phyloP scores from a whole-genome alignment of 352 stramenopile species.

The Thalassiosira mediterranea region DNA sequence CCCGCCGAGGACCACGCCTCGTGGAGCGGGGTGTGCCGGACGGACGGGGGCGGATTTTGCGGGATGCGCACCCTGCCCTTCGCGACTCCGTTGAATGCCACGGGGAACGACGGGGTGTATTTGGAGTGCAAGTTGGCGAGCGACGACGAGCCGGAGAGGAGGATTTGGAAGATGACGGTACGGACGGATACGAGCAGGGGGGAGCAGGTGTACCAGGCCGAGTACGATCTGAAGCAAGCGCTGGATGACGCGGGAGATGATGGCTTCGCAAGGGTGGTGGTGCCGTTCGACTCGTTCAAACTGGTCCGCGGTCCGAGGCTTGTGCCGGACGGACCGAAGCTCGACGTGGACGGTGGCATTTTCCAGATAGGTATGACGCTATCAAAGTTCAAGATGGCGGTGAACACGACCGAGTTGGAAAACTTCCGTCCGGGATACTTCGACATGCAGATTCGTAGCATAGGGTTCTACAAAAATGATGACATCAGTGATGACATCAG shows the following conservation, averaged over 20 bases:
- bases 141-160: conserved; percentile 66
- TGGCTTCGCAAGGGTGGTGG: conserved; percentile 50
- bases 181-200: conserved; percentile 56
- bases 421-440: conserved; percentile 79
- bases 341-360: conserved; percentile 63
- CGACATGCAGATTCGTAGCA: conserved; percentile 70
- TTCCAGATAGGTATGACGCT: conserved; percentile 80
- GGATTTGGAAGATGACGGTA: conserved; percentile 78
- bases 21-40: conserved; percentile 69
- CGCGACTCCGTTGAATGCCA: conserved; percentile 46
- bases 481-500: conserved; percentile 2
- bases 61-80: conserved; percentile 76
- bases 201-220: conserved; percentile 74
- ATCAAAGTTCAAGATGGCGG: conserved; percentile 68
- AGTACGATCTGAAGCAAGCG: conserved; percentile 53
- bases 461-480: conserved; percentile 62
- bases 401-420: conserved; percentile 66
- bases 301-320: conserved; percentile 67
- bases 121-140: conserved; percentile 62
- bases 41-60: conserved; percentile 77
- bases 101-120: conserved; percentile 61
- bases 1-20: conserved; percentile 52
- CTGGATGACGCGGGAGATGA: conserved; percentile 30
- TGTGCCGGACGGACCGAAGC: conserved; percentile 52
- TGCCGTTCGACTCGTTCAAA: conserved; percentile 72